Percentiles rank a stretch among this genome's conserved stretches.
These are phyloP conservation scores for Hemileccinum impolitum DNA, from an alignment of 768 basidiomycete genomes.

Conservation along the genomic window DNA sequence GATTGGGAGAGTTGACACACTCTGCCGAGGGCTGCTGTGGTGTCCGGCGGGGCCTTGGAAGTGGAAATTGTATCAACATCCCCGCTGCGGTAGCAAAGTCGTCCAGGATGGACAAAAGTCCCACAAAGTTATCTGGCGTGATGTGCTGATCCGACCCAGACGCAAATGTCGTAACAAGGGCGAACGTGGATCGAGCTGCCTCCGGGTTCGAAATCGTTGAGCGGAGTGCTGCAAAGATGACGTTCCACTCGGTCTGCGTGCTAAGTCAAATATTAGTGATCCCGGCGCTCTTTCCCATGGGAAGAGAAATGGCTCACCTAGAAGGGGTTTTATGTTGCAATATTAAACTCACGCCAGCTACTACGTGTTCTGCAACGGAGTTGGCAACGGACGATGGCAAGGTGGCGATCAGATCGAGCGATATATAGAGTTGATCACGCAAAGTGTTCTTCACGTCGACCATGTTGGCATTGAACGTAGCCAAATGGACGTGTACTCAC, in stretches of 20 bases:
- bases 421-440: slow-evolving; percentile 92
- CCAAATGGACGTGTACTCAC: slow-evolving; percentile 38
- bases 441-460: slow-evolving; percentile 56
- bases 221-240: slow-evolving; percentile 84
- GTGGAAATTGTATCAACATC: slow-evolving; percentile 57
- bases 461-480: background rate
- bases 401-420: slow-evolving; percentile 84
- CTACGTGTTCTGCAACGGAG: slow-evolving; percentile 89
- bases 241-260: slow-evolving; percentile 94
- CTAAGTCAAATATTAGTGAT: slow-evolving; percentile 34
- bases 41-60: slow-evolving; percentile 48
- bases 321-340: slow-evolving; percentile 75
- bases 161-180: slow-evolving; percentile 65
- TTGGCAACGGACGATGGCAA: slow-evolving; percentile 73
- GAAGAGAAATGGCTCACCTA: slow-evolving; percentile 33
- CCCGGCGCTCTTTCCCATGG: background rate
- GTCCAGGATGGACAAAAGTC: slow-evolving; percentile 76
- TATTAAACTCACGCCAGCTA: slow-evolving; percentile 75
- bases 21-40: slow-evolving; percentile 49
- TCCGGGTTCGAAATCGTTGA: slow-evolving; percentile 84
- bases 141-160: slow-evolving; percentile 57
- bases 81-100: slow-evolving; percentile 82
- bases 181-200: slow-evolving; percentile 82
- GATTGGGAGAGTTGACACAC: slow-evolving; percentile 34
- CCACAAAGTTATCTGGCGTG: slow-evolving; percentile 74